Base-by-base conservation (phyloP, 1,139 yeast species). In the Spencermartinsiella ligniputridi region DNA sequence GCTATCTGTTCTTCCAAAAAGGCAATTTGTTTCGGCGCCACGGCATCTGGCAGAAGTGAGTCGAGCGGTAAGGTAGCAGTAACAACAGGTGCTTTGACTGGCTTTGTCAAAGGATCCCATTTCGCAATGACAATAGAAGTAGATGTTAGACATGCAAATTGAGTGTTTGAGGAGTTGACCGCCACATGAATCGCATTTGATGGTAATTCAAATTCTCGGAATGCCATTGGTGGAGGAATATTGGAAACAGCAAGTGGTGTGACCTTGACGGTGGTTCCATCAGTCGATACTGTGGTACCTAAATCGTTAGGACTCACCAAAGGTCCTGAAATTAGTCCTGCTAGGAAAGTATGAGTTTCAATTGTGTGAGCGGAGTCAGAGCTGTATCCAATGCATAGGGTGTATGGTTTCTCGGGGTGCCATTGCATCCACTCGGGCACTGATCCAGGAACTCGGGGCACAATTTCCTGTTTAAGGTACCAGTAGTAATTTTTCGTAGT, bases 401-500 rank as follows among this genome's bases (percentile, higher is more conserved):
- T 81, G 39, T 81, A 74, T 1, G 95, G 89, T 60, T 86, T 85
- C 60, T 90, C 97, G 1, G 95, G 92, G 58, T 92, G 97, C 81
- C 95, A 92, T 60, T 76, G 75, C 35, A 81, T 69, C 58, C 76
- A 83, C 3, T 61, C 52, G 18, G 85, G 71, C 19, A 61, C 51
- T 35, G 66, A 65, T 20, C 39, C 39, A 18, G 40, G 38, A 2
- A 64, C 54, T 32, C 64, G 57, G 3, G 72, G 61, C 40, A 56
- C 58, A 3, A 90, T 67, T 60, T 84, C 95, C 63, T 85, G 95
- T 61, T 94, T 92, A 54, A 90, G 72, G 62, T 85, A 88, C 97
- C 98, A 94, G 62, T 90, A 95, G 63, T 90, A 94, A 63, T 94
- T 94, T 59, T 87, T 90, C 1, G 86, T 74, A 1, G 95, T 82